Conservation (phyloP, 2,329 filamentous ascomycete genomes). For the Acrodontium crateriforme region DNA sequence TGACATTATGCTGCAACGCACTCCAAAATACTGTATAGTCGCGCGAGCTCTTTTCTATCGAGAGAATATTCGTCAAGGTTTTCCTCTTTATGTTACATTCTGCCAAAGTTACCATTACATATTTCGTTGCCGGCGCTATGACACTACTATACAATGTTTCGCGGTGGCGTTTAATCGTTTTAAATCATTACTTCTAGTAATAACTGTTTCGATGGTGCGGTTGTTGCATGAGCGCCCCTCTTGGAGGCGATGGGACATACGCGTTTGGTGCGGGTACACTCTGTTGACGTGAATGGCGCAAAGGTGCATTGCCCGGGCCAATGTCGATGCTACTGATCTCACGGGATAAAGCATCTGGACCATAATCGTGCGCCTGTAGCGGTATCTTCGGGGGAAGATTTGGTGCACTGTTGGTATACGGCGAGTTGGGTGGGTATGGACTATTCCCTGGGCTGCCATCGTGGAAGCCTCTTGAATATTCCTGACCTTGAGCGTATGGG, state of each 20-base stretch:
- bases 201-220: slow-evolving; percentile 18
- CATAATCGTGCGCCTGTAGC: slow-evolving; percentile 28
- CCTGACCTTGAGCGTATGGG: slow-evolving; percentile 33
- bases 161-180: too few relatives aligned
- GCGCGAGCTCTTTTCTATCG: too few relatives aligned
- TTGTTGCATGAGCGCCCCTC: too few relatives aligned
- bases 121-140: too few relatives aligned
- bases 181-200: slow-evolving; percentile 13
- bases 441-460: slow-evolving; percentile 21
- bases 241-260: slow-evolving; percentile 18
- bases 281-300: slow-evolving; percentile 1
- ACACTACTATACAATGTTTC: too few relatives aligned
- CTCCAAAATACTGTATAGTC: too few relatives aligned
- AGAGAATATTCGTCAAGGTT: too few relatives aligned
- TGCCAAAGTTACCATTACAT: too few relatives aligned
- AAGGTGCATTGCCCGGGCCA: slow-evolving; percentile 14
- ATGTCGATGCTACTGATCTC: slow-evolving; percentile 48
- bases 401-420: slow-evolving; percentile 34
- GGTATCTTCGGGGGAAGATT: slow-evolving; percentile 60
- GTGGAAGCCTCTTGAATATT: slow-evolving; percentile 33
- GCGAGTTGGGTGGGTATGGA: slow-evolving; percentile 12
- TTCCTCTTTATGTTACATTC: too few relatives aligned
- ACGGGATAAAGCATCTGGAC: slow-evolving; percentile 49
- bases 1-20: too few relatives aligned
- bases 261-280: slow-evolving; percentile 8